Evolutionary conservation across 2,329 filamentous ascomycete species (phyloP).

Genomic region (Alternaria brassicicola): DNA sequence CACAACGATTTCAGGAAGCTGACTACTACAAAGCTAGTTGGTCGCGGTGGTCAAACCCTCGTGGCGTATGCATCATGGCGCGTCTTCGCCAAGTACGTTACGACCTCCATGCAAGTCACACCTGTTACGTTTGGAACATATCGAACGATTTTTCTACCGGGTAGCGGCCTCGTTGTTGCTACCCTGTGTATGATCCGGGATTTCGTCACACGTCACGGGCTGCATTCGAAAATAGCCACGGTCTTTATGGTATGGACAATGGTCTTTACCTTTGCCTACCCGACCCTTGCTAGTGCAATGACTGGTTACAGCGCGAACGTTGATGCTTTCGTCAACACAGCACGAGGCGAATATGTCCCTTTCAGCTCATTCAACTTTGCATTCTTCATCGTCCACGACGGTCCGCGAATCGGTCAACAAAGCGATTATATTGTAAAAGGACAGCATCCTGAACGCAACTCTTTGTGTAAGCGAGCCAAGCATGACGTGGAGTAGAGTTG

Average conservation of each 20-base stretch:
- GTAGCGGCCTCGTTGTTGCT: slow-evolving; percentile 2
- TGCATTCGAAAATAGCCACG: slow-evolving; percentile 26
- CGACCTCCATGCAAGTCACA: slow-evolving; percentile 24
- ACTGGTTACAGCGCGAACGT: slow-evolving; percentile 23
- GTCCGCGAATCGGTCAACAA: slow-evolving; percentile 10
- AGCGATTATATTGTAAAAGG: slow-evolving; percentile 5
- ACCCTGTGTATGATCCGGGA: slow-evolving; percentile 6
- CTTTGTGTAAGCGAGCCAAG: background rate
- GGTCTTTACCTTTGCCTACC: slow-evolving; percentile 22
- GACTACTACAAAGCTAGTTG: slow-evolving; percentile 16
- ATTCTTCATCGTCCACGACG: slow-evolving; percentile 24
- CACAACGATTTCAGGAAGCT: background rate
- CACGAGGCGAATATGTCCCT: slow-evolving; percentile 5
- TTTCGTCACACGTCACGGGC: slow-evolving; percentile 9
- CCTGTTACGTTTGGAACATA: slow-evolving; percentile 28
- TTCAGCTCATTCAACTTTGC: slow-evolving; percentile 13
- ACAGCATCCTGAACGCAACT: background rate
- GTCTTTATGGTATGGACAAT: slow-evolving; percentile 27
- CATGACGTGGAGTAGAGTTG: background rate
- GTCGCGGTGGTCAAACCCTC: slow-evolving; percentile 29
- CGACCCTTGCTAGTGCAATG: slow-evolving; percentile 29
- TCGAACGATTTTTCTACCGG: slow-evolving; percentile 23
- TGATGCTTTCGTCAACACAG: slow-evolving; percentile 14
- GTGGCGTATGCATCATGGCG: slow-evolving; percentile 25
- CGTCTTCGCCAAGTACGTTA: slow-evolving; percentile 26